Conservation (phyloP, 2,329 filamentous ascomycete genomes). For the Fusarium torreyae region DNA sequence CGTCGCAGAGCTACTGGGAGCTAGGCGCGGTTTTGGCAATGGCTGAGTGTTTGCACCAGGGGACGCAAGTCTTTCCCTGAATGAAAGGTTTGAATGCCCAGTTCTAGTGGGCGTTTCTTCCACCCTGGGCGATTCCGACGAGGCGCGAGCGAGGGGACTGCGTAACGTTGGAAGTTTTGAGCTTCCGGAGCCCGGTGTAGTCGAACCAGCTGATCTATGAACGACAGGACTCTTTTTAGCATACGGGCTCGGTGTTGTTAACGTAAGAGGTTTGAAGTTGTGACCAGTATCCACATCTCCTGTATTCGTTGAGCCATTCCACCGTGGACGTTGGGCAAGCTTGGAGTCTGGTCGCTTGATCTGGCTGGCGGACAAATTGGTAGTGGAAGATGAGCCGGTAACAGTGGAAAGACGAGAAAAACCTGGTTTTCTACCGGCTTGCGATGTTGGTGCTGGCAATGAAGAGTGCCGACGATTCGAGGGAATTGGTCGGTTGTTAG, state of each 20-base stretch:
- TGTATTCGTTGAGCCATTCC: slow-evolving; percentile 79
- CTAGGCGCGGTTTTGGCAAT: slow-evolving; percentile 62
- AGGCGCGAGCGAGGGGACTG: slow-evolving; percentile 62
- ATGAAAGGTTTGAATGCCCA: slow-evolving; percentile 64
- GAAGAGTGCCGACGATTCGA: slow-evolving; percentile 63
- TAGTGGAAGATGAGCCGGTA: slow-evolving; percentile 65
- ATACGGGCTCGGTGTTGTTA: slow-evolving; percentile 73
- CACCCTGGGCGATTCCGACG: slow-evolving; percentile 64
- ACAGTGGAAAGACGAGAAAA: slow-evolving; percentile 64
- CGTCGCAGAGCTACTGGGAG: slow-evolving; percentile 61
- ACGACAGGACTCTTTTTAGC: slow-evolving; percentile 61
- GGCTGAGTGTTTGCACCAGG: slow-evolving; percentile 65
- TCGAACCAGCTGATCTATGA: slow-evolving; percentile 60
- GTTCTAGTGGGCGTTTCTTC: slow-evolving; percentile 63
- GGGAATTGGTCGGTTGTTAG: slow-evolving; percentile 63
- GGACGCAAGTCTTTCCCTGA: slow-evolving; percentile 68
- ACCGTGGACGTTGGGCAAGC: slow-evolving; percentile 74
- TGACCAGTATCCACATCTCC: slow-evolving; percentile 76
- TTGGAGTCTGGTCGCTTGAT: slow-evolving; percentile 63
- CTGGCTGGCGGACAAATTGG: slow-evolving; percentile 57
- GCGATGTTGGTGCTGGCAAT: slow-evolving; percentile 61
- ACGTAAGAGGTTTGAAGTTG: slow-evolving; percentile 74
- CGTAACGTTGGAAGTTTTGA: slow-evolving; percentile 67
- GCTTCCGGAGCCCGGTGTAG: slow-evolving; percentile 58
- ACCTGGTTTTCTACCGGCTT: slow-evolving; percentile 59